Base-by-base conservation (phyloP, 495 filamentous ascomycete species). In the Penicillium subrubescens region DNA sequence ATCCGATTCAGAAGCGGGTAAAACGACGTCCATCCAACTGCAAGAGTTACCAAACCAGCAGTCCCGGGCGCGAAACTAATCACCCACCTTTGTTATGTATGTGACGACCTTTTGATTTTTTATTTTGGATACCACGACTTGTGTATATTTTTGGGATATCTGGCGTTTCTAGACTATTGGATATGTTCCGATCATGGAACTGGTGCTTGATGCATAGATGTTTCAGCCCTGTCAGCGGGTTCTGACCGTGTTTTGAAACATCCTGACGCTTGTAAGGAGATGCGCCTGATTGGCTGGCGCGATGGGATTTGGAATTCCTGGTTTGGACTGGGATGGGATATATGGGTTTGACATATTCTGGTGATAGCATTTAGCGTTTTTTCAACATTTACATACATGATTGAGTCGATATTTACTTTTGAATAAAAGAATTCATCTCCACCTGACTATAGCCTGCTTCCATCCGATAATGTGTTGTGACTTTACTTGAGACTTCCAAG, bases 21-120 rank as follows among this genome's bases (percentile, higher is more conserved):
- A 73, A 33, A 60, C 62, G 4, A 66, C 67, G 2, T 65, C 60
- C 3, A 65, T 73, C 19, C 66, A 71, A 39, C 43, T 70, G 50
- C 65, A 60, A 21, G 71, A 73, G 35, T 53, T 73, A 2, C 43
- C 39, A 17, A 48, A 25, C 7, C 43, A 43, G 10, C 61, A 53
- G 15, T 25, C 62, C 0, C 61, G 63, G 41, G 33, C 52, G 52
- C 43, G 37, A 27, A 54, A 57, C 46, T 66, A 54, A 66, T 31
- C 53, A 19, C n/a, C 19, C 15, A 12, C 27, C 14, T 39, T 21
- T 55, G 14, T 27, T n/a, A 54, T 44, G 43, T 52, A 61, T 41
- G 27, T 61, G 19, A 61, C 41, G 59, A 48, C 57, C 2, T 19
- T 33, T 34, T 52, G 48, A 55, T 59, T 55, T 56, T 60, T 60